Evolutionary conservation across 169 alveolate species (phyloP).

Genomic region (Plasmodium malariae): DNA sequence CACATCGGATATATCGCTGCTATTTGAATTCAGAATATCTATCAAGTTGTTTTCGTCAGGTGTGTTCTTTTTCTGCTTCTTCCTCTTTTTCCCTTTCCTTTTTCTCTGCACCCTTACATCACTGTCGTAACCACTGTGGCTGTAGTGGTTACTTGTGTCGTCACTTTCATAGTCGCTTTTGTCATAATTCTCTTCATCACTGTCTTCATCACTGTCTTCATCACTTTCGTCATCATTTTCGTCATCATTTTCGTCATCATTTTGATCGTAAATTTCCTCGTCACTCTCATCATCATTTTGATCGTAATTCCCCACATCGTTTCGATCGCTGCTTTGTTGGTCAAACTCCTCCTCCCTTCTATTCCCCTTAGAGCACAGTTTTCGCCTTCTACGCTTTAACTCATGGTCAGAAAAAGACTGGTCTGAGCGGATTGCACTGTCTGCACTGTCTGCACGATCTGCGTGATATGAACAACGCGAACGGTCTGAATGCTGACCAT

Average conservation of each 20-base stretch:
- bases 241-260: neutral
- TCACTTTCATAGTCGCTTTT: neutral
- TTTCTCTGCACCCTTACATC: neutral
- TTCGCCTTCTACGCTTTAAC: neutral
- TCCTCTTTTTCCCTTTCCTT: neutral
- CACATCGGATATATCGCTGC: slow-evolving; percentile 59
- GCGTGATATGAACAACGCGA: too few relatives aligned
- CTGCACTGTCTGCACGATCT: too few relatives aligned
- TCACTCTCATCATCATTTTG: neutral
- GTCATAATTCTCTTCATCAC: neutral
- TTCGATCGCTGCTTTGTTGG: neutral
- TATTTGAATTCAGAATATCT: slow-evolving; percentile 46
- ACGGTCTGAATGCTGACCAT: too few relatives aligned
- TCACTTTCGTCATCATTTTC: neutral
- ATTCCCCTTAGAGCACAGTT: neutral
- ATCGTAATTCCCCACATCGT: neutral
- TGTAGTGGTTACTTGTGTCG: too few relatives aligned
- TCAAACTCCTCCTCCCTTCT: neutral
- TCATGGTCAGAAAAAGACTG: too few relatives aligned
- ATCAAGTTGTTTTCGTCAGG: slow-evolving; percentile 32
- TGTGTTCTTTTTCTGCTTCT: neutral
- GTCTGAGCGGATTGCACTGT: too few relatives aligned
- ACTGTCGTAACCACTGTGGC: too few relatives aligned
- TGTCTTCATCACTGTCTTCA: neutral
- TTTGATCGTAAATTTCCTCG: neutral